Evolutionary conservation across 2,329 filamentous ascomycete species (phyloP), one percentile per base, ranked within the genome.

Genomic region (Tolypocladium ovalisporum): DNA sequence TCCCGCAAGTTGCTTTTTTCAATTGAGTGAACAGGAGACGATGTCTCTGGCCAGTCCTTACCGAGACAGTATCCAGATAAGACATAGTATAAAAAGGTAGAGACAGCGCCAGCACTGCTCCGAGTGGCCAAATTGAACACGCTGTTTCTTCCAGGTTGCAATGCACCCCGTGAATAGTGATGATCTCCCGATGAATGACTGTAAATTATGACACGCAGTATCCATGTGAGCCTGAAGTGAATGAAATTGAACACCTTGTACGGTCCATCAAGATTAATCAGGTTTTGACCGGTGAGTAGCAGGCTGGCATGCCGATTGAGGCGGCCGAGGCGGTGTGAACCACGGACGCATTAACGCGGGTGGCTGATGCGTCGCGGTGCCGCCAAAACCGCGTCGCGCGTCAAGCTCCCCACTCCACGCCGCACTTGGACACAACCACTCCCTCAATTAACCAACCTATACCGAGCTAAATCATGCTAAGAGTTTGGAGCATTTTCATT

Each of bases 311-410:
- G 52, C 37, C 19, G 7, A 55, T 19, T 35, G 54, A 19, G 32
- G 27, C 24, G 44, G 24, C 8, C 37, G n/a, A 17, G 7, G 24
- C 27, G 24, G 44, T 49, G 44, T 54, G 4, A 12, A 6, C 22
- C 3, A 24, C 22, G 42, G 42, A n/a, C 42, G 7, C 44, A 49
- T 32, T 12, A 51, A 51, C 47, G 27, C 47, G 47, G 29, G 47
- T 42, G 32, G 58, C 56, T 17, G 35, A 55, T 39, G 52, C 44
- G 42, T 55, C 62, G 65, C 67, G 64, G 59, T 56, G 56, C 56
- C 52, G 51, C 56, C 32, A 56, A 56, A 40, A 59, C 56, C 61
- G 62, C 68, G 68, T 68, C 64, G 63, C 69, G 68, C 65, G 67
- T 71, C 62, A 60, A 69, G 59, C 62, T 68, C 63, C 62, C 65